These are phyloP conservation scores for Chrysosphaeria jannelii DNA, from an alignment of 2,329 filamentous ascomycete species.

Conservation along the genomic window DNA sequence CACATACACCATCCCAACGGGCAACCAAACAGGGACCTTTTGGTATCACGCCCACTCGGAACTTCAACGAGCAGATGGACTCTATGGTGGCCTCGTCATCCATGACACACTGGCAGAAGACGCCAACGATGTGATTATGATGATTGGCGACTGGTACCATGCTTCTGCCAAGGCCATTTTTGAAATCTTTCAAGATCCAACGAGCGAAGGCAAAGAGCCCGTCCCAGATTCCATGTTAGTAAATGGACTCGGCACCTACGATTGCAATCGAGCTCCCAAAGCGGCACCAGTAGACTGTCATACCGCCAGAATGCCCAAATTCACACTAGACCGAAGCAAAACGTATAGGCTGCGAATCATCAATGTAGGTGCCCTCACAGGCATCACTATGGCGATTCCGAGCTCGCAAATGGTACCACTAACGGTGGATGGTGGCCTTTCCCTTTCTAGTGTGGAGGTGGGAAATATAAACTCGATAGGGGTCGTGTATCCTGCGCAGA, in stretches of 20 bases:
- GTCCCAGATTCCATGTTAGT: slow-evolving; percentile 17
- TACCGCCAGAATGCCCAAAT: slow-evolving; percentile 3
- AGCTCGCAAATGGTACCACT: slow-evolving; percentile 4
- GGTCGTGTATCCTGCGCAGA: slow-evolving; percentile 6
- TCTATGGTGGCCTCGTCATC: slow-evolving; percentile 26
- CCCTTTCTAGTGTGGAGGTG: slow-evolving; percentile 1
- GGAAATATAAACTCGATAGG: slow-evolving; percentile 3
- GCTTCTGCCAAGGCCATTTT: slow-evolving; percentile 1
- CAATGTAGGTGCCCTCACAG: slow-evolving; percentile 6
- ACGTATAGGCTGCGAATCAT: slow-evolving; percentile 6
- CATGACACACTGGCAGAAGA: slow-evolving; percentile 18
- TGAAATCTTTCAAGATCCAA: slow-evolving; percentile 2
- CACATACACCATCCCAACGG: slow-evolving; percentile 16
- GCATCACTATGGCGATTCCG: slow-evolving; percentile 4
- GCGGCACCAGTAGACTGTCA: slow-evolving; percentile 15
- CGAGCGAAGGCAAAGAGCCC: slow-evolving; percentile 8
- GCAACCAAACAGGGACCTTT: slow-evolving; percentile 9
- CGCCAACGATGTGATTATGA: slow-evolving; percentile 27
- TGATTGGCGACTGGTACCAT: slow-evolving; percentile 33
- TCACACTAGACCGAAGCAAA: slow-evolving; percentile 4
- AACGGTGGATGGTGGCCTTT: slow-evolving; percentile 6
- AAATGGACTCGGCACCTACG: slow-evolving; percentile 15
- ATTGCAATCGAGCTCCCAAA: slow-evolving; percentile 15
- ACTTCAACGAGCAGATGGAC: slow-evolving; percentile 41
- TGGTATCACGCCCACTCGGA: slow-evolving; percentile 37